Conservation (phyloP, 1,284 basidiomycete species). For the Leccinum ponderosum region DNA sequence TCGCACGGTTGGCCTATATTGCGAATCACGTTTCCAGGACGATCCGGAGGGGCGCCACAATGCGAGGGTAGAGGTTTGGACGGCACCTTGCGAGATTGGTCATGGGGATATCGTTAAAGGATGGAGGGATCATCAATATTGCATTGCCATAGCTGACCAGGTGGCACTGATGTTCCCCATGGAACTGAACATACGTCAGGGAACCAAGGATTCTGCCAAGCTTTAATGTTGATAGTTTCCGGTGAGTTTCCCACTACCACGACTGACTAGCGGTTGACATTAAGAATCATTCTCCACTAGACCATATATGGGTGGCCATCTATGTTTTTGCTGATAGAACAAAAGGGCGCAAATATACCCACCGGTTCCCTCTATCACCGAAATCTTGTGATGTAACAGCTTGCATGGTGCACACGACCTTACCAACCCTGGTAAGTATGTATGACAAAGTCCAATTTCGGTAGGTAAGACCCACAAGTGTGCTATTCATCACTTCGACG, state of each 20-base stretch:
- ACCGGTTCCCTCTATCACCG: neutral
- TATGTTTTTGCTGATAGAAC: neutral
- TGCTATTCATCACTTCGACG: neutral
- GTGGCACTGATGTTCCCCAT: slow-evolving; percentile 54
- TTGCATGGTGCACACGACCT: slow-evolving; percentile 3
- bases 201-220: slow-evolving; percentile 23
- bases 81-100: slow-evolving; percentile 55
- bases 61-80: slow-evolving; percentile 59
- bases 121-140: slow-evolving; percentile 63
- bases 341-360: neutral
- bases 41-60: slow-evolving; percentile 57
- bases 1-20: neutral
- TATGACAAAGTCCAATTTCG: neutral
- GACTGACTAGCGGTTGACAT: neutral
- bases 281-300: neutral
- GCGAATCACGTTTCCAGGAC: neutral
- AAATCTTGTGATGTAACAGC: neutral
- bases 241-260: neutral
- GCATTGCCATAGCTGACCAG: slow-evolving; percentile 60
- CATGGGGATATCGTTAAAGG: slow-evolving; percentile 40
- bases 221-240: slow-evolving; percentile 13
- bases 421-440: neutral
- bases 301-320: neutral
- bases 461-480: neutral
- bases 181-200: slow-evolving; percentile 43